phyloP scores from a whole-genome alignment of 1,139 yeast species.

The Komagataea norvegica region DNA sequence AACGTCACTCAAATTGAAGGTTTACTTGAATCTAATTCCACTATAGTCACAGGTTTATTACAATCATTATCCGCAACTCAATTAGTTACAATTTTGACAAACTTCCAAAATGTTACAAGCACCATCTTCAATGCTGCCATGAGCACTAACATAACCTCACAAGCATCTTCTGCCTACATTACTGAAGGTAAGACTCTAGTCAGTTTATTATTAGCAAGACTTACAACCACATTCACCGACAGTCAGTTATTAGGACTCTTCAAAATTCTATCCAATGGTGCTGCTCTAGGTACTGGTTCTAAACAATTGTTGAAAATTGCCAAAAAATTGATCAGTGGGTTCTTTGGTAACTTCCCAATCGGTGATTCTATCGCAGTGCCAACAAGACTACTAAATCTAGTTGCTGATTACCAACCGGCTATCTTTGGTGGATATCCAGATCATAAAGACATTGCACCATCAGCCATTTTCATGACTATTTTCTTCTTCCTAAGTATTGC shows the following conservation, averaged over 20 bases:
- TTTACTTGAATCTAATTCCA: conserved; percentile 19
- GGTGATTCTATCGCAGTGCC: conserved; percentile 12
- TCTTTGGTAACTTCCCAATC: conserved; percentile 15
- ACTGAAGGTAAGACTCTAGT: conserved; percentile 17
- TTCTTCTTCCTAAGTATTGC: conserved; percentile 45
- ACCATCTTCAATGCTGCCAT: conserved; percentile 16
- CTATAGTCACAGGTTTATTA: conserved; percentile 19
- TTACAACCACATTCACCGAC: conserved; percentile 20
- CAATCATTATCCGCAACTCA: conserved; percentile 20
- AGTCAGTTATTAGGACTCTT: conserved; percentile 24
- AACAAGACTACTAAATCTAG: conserved; percentile 16
- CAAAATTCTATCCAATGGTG: conserved; percentile 20
- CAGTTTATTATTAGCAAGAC: conserved; percentile 15
- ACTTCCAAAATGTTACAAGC: conserved; percentile 22
- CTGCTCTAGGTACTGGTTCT: conserved; percentile 28
- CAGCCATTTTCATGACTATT: conserved; percentile 52
- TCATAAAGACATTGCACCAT: conserved; percentile 53
- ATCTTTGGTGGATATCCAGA: conserved; percentile 63
- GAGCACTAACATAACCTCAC: conserved; percentile 8
- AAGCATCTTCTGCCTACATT: conserved; percentile 5
- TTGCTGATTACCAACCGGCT: conserved; percentile 33
- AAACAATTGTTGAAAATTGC: conserved; percentile 20
- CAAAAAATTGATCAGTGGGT: conserved; percentile 17
- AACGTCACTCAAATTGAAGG: conserved; percentile 25
- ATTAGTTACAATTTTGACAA: conserved; percentile 15